These are phyloP conservation scores for Clarireedia sp. DNA, from an alignment of 2,329 filamentous ascomycete genomes.

Conservation along the genomic window DNA sequence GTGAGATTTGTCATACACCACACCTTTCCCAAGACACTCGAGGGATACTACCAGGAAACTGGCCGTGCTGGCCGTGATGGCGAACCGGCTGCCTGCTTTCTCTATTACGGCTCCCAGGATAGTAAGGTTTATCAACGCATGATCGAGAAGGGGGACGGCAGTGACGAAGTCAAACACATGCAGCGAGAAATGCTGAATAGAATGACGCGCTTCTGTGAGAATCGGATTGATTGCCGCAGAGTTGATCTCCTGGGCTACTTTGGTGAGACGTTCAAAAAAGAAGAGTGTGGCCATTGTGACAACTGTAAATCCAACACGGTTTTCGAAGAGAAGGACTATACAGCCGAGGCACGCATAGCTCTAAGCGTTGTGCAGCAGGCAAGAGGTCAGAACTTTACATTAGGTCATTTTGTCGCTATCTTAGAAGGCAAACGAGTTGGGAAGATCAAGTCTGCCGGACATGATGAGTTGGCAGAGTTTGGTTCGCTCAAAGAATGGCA, in stretches of 20 bases:
- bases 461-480: constrained; percentile 40
- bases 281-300: constrained; percentile 75
- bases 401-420: constrained; percentile 76
- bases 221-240: constrained; percentile 77
- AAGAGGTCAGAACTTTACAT: constrained; percentile 54
- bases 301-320: constrained; percentile 71
- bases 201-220: constrained; percentile 84
- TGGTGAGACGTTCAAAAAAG: constrained; percentile 68
- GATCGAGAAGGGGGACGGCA: constrained; percentile 76
- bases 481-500: constrained; percentile 64
- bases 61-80: constrained; percentile 91
- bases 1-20: constrained; percentile 96
- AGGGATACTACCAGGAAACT: constrained; percentile 98
- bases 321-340: constrained; percentile 70
- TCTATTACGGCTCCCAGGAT: constrained; percentile 81
- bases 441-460: constrained; percentile 40
- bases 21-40: constrained; percentile 84
- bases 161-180: constrained; percentile 69
- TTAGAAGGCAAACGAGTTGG: constrained; percentile 61
- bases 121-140: constrained; percentile 65
- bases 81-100: constrained; percentile 75
- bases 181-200: constrained; percentile 79
- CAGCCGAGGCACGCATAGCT: constrained; percentile 62
- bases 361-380: constrained; percentile 58
- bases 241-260: constrained; percentile 91